Conservation (phyloP, 352 stramenopile genomes). For the Phytophthora sansomeana region DNA sequence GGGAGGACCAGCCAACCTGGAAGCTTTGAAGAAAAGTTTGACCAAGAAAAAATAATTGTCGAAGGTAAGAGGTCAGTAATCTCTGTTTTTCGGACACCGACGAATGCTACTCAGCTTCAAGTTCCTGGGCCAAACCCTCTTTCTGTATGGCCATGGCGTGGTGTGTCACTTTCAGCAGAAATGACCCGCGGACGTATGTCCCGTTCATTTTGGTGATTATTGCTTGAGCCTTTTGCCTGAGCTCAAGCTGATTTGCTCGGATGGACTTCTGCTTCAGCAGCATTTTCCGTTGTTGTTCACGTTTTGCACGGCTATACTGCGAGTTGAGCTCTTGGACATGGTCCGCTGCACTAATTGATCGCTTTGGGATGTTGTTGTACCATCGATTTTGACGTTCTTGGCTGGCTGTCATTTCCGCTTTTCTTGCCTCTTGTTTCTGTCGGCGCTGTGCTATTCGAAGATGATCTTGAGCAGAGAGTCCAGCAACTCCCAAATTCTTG, state of each 20-base stretch:
- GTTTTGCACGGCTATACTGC: slow-evolving; percentile 6
- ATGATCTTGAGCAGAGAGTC: slow-evolving; percentile 45
- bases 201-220: slow-evolving; percentile 35
- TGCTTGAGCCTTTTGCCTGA: slow-evolving; percentile 36
- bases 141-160: slow-evolving; percentile 1
- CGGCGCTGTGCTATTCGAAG: slow-evolving; percentile 36
- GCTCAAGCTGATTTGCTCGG: slow-evolving; percentile 21
- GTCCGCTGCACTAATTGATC: slow-evolving; percentile 7
- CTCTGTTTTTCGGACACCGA: neutral
- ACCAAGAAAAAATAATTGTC: slow-evolving; percentile 44
- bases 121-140: neutral
- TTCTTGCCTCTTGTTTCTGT: slow-evolving; percentile 26
- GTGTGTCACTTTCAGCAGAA: slow-evolving; percentile 40
- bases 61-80: neutral
- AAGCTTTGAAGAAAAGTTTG: slow-evolving; percentile 58
- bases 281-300: slow-evolving; percentile 1
- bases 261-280: slow-evolving; percentile 14
- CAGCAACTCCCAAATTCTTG: slow-evolving; percentile 46
- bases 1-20: slow-evolving; percentile 77
- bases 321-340: slow-evolving; percentile 33
- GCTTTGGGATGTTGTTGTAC: slow-evolving; percentile 38
- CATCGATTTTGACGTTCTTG: slow-evolving; percentile 44
- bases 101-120: neutral
- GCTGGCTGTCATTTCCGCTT: slow-evolving; percentile 18
- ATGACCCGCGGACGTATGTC: slow-evolving; percentile 55